Conservation (phyloP, 257 asterid species). For the Galeopsis tetrahit region DNA sequence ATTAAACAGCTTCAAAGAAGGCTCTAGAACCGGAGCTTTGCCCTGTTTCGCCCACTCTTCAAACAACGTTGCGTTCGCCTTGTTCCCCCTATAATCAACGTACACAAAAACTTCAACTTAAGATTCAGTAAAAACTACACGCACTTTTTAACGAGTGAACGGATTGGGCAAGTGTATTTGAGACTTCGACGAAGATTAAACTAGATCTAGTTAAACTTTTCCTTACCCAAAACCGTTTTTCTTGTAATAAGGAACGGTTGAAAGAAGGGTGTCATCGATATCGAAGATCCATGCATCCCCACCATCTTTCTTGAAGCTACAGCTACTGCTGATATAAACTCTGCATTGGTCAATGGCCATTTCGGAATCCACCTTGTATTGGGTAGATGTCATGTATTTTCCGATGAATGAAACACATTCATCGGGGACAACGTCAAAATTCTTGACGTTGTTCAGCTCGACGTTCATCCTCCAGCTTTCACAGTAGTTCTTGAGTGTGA, state of each 20-base stretch:
- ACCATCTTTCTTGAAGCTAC: slow-evolving; percentile 63
- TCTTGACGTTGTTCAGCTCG: slow-evolving; percentile 64
- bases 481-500: slow-evolving; percentile 72
- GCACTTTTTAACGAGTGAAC: no score
- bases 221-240: slow-evolving; percentile 69
- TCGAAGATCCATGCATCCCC: slow-evolving; percentile 75
- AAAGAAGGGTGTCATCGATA: slow-evolving; percentile 77
- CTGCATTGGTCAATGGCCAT: slow-evolving; percentile 59
- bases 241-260: slow-evolving; percentile 76
- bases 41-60: slow-evolving; percentile 76
- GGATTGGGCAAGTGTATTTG: no score
- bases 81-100: slow-evolving; percentile 49
- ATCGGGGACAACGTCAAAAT: slow-evolving; percentile 64
- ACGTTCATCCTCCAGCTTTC: slow-evolving; percentile 86
- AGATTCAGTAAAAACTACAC: no score
- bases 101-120: no score
- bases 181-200: not conserved
- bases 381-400: slow-evolving; percentile 77
- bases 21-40: slow-evolving; percentile 64
- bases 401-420: slow-evolving; percentile 64
- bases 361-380: slow-evolving; percentile 69
- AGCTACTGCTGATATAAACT: slow-evolving; percentile 50
- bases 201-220: not conserved
- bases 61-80: slow-evolving; percentile 57
- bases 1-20: slow-evolving; percentile 65